Evolutionary conservation across 176 grass and related monocot genomes (phyloP).

Genomic region (Eragrostis nindensis): DNA sequence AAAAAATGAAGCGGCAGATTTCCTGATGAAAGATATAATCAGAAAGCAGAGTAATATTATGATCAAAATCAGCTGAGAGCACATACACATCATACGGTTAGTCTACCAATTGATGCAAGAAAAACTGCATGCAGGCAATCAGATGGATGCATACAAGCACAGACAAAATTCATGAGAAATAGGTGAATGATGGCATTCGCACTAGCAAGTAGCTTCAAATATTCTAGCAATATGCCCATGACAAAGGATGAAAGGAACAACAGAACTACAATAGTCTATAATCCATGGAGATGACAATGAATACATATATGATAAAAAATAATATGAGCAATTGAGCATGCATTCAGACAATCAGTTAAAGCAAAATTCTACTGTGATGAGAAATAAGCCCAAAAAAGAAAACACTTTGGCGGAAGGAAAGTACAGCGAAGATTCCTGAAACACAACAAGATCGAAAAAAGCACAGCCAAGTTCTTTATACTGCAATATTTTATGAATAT

Average conservation of each 20-base stretch:
- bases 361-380: constrained; percentile 10
- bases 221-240: neutral
- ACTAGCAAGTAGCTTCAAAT: constrained; percentile 11
- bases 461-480: neutral
- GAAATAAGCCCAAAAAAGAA: constrained; percentile 22
- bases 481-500: constrained; percentile 7
- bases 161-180: constrained; percentile 24
- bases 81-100: neutral
- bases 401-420: neutral
- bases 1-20: constrained; percentile 93
- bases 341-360: neutral
- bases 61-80: neutral
- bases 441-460: neutral
- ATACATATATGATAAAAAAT: neutral
- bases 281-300: neutral
- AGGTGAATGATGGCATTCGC: neutral
- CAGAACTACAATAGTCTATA: neutral
- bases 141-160: constrained; percentile 17
- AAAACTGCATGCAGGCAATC: constrained; percentile 17
- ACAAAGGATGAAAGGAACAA: neutral
- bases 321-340: constrained; percentile 9
- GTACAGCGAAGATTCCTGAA: constrained; percentile 4
- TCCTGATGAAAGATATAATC: constrained; percentile 54
- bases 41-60: constrained; percentile 18
- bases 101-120: constrained; percentile 7